Evolutionary conservation across 164 flowering plant species (phyloP).

Genomic region (Piper betle): DNA sequence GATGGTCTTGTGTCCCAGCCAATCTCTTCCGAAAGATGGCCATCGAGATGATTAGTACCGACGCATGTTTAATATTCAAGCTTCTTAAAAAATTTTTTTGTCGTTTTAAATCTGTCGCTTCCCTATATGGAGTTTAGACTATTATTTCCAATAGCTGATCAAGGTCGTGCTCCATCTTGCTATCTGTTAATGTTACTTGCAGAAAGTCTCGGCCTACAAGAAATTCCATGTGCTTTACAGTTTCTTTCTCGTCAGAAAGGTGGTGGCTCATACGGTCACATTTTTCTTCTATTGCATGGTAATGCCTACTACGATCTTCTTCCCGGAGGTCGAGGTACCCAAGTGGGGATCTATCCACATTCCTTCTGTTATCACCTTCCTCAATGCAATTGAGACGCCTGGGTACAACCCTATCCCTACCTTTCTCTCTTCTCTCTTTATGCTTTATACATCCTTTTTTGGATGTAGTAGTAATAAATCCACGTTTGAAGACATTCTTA

Average conservation of each 20-base stretch:
- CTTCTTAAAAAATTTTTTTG: no score
- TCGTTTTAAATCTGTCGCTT: neutral
- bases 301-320: constrained; percentile 64
- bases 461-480: no score
- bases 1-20: constrained; percentile 99
- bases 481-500: no score
- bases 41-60: constrained; percentile 67
- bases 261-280: constrained; percentile 82
- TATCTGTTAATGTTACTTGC: constrained; percentile 15
- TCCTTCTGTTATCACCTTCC: constrained; percentile 75
- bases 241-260: constrained; percentile 91
- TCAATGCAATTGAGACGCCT: constrained; percentile 94
- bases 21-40: constrained; percentile 88
- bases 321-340: constrained; percentile 88
- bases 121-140: no score
- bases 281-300: constrained; percentile 81
- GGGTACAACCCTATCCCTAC: constrained; percentile 25
- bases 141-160: no score
- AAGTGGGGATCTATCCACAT: constrained; percentile 90
- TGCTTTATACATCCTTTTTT: no score
- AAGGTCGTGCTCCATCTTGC: no score
- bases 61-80: constrained; percentile 21
- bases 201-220: constrained; percentile 85
- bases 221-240: constrained; percentile 90
- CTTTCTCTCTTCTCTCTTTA: neutral